Percentiles rank a stretch among this genome's conserved stretches.
These are phyloP conservation scores for Pyrenophora teres DNA, from an alignment of 2,329 filamentous ascomycete species.

Conservation along the genomic window DNA sequence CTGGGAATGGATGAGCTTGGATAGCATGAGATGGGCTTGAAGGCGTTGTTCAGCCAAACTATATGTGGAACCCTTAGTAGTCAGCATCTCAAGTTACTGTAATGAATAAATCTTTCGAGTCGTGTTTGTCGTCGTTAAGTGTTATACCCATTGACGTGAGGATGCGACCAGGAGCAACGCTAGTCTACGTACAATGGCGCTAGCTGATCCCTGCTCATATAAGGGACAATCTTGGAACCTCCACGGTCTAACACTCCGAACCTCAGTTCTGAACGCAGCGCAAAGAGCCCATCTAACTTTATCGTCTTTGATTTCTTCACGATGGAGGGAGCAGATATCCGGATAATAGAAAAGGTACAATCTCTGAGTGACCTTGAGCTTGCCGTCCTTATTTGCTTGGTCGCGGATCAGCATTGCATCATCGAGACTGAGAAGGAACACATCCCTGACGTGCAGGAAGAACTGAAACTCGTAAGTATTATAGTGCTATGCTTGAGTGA, in stretches of 20 bases:
- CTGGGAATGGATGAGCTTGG: too few species aligned
- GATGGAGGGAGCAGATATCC: not conserved
- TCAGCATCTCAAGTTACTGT: too few species aligned
- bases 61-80: too few species aligned
- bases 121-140: too few species aligned
- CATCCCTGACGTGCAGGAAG: conserved; percentile 71
- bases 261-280: not conserved
- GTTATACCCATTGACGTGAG: too few species aligned
- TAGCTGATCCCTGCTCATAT: not conserved
- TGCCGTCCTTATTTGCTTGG: conserved; percentile 78
- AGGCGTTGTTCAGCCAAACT: too few species aligned
- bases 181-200: not conserved
- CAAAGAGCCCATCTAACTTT: not conserved
- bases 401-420: conserved; percentile 84
- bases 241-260: not conserved
- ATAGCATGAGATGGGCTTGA: too few species aligned
- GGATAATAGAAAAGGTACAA: conserved; percentile 63
- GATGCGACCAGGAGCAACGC: too few species aligned
- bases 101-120: too few species aligned
- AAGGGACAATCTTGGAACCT: not conserved
- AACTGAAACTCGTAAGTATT: conserved; percentile 70
- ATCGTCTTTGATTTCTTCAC: not conserved
- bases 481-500: not conserved
- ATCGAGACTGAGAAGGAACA: conserved; percentile 70
- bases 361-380: conserved; percentile 85